Evolutionary conservation across 306 rosid species (phyloP).

Genomic region (Malus domestica): ASM211411v1 NC_041799.1:31938501-31939000

Average conservation of each 20-base stretch:
- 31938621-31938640: neutral
- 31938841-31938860: neutral
- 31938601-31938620: neutral
- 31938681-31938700: neutral
- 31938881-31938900: neutral
- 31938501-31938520: neutral
- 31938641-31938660: neutral
- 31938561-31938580: neutral
- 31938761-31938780: neutral
- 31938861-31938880: neutral
- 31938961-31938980: neutral
- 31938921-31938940: neutral
- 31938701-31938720: neutral
- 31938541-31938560: neutral
- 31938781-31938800: neutral
- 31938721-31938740: neutral
- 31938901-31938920: neutral
- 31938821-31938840: neutral
- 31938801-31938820: neutral
- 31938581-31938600: neutral
- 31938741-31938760: neutral
- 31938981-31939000: neutral
- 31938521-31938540: too few species aligned
- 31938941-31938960: neutral
- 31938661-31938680: neutral